These are phyloP conservation scores for Nothophytophthora sp. DNA, from an alignment of 352 stramenopile species.

Conservation along the genomic window DNA sequence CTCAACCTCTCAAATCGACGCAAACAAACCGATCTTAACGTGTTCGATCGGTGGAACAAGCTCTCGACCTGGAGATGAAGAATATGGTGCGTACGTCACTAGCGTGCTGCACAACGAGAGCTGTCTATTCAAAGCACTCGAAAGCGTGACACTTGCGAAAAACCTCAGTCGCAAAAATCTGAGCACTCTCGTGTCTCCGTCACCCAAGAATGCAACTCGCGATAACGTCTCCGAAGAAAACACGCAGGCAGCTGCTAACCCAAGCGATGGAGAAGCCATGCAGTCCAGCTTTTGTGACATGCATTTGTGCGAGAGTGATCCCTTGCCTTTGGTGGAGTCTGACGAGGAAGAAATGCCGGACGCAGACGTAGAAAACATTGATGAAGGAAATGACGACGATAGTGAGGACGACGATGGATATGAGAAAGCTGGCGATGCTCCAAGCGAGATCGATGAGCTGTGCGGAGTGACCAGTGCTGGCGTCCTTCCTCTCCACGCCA, in stretches of 20 bases:
- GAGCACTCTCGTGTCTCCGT: neutral
- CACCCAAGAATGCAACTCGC: too few species aligned
- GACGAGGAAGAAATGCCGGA: conserved; percentile 14
- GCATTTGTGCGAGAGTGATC: too few species aligned
- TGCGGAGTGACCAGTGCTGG: too few species aligned
- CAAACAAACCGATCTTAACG: conserved; percentile 8
- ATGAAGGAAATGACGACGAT: conserved; percentile 48
- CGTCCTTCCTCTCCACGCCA: too few species aligned
- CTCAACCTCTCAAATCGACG: neutral
- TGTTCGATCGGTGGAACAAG: neutral
- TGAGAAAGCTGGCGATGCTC: conserved; percentile 10
- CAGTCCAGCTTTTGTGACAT: neutral
- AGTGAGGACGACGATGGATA: conserved; percentile 25
- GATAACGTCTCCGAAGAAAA: neutral
- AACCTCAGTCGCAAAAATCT: neutral
- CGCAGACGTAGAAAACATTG: conserved; percentile 8
- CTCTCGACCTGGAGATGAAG: conserved; percentile 24
- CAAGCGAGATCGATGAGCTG: neutral
- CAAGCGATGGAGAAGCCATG: neutral
- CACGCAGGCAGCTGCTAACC: neutral
- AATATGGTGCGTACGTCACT: conserved; percentile 40
- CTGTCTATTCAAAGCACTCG: conserved; percentile 31
- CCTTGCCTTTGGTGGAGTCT: conserved; percentile 1
- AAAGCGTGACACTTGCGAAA: neutral
- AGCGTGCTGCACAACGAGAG: conserved; percentile 26